Evolutionary conservation across 768 basidiomycete genomes (phyloP), one percentile per base, ranked within the genome.

Genomic region (Megacollybia marginata): DNA sequence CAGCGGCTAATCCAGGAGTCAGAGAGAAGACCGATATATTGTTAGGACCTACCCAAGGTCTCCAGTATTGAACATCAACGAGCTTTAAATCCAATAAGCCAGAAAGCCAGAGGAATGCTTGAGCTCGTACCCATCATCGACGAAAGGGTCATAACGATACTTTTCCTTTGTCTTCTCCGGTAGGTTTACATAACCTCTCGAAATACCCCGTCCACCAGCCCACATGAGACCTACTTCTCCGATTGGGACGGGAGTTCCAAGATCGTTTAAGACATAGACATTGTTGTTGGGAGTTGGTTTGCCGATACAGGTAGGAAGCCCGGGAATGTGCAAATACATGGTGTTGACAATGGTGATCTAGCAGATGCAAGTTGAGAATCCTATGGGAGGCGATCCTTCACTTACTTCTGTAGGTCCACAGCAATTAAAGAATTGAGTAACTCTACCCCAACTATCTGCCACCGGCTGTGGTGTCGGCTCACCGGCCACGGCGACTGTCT

Each of bases 341-440:
- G 79, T 82, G 52, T 82, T 82, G 11, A 76, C 73, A 52, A 82
- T 78, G 0, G 78, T 78, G 36, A 77, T 73, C 74, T 78, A 47
- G 15, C 11, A 33, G 35, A 44, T 40, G 8, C 13, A 46, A 40
- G 6, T 28, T 28, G 54, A 50, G 40, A 46, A 44, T 33, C 20
- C 13, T 23, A 19, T 16, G 5, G 8, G 33, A 35, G 34, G 15
- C 19, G 13, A 33, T 20, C 44, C 45, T 18, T 9, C 19, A 20
- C 20, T 42, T 48, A 75, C 75, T 59, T 80, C 79, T 8, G 79
- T 82, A 16, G 78, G 79, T 7, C 79, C 79, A 54, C 79, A 80
- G 50, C 69, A 69, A 55, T 78, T 78, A 58, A 69, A 76, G 57
- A 78, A 80, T 42, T 69, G 65, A 3, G 63, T 65, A 19, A 62